A percentile compares a stretch with the other conserved stretches of the same genome.
These are phyloP conservation scores for Entomortierella lignicola DNA, from an alignment of 192 early-diverging fungal species.

Conservation along the genomic window DNA sequence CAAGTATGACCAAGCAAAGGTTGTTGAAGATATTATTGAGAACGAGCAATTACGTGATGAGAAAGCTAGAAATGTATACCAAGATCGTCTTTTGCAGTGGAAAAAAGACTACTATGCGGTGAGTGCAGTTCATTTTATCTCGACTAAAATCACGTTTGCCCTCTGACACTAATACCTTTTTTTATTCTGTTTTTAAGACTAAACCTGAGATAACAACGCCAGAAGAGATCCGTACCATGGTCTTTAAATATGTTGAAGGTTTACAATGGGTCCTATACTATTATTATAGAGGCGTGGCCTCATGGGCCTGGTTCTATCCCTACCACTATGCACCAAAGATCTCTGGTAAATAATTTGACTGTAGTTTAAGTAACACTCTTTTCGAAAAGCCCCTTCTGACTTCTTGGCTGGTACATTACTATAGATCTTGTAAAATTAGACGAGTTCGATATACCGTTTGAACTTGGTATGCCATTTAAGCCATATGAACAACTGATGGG, in stretches of 20 bases:
- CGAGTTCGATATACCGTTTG: slow-evolving; percentile 77
- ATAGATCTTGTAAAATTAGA: slow-evolving; percentile 64
- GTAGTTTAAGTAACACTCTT: background rate
- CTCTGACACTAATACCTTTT: background rate
- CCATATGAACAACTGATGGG: slow-evolving; percentile 99
- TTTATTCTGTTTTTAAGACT: slow-evolving; percentile 28
- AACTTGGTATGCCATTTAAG: slow-evolving; percentile 87
- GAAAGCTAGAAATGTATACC: slow-evolving; percentile 82
- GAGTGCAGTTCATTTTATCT: slow-evolving; percentile 41
- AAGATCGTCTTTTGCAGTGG: slow-evolving; percentile 75
- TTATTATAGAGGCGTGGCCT: slow-evolving; percentile 95
- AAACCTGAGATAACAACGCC: slow-evolving; percentile 55
- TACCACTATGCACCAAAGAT: slow-evolving; percentile 98
- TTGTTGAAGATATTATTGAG: slow-evolving; percentile 61
- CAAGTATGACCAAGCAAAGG: slow-evolving; percentile 63
- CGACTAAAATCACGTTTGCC: background rate
- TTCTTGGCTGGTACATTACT: background rate
- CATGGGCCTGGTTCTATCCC: slow-evolving; percentile 99
- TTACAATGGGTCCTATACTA: slow-evolving; percentile 98
- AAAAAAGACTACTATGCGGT: slow-evolving; percentile 67
- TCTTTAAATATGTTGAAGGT: slow-evolving; percentile 88
- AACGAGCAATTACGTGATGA: slow-evolving; percentile 58
- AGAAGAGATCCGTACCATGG: slow-evolving; percentile 66
- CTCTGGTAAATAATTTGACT: slow-evolving; percentile 68
- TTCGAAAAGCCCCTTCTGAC: background rate